These are phyloP conservation scores for Sequoiadendron giganteum DNA, from an alignment of 75 land plant genomes.

Conservation along the genomic window DNA sequence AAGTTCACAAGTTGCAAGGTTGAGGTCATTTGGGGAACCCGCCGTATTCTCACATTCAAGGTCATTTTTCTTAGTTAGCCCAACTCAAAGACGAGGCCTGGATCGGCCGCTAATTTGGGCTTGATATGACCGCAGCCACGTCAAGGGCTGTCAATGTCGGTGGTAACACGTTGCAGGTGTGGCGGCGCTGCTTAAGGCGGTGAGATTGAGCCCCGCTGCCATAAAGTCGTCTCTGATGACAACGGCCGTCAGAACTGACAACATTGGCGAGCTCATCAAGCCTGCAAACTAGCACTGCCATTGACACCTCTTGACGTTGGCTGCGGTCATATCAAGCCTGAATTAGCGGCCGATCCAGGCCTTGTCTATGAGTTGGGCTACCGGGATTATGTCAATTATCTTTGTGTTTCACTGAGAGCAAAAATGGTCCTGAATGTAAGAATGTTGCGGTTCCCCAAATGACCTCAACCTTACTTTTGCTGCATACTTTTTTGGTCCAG, in stretches of 20 bases:
- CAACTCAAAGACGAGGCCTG: no score
- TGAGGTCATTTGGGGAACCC: slow-evolving; percentile 59
- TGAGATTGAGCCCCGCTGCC: slow-evolving; percentile 33
- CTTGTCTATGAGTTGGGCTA: background rate
- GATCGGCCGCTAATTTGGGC: no score
- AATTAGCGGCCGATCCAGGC: background rate
- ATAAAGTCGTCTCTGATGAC: slow-evolving; percentile 51
- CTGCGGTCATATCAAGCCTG: slow-evolving; percentile 25
- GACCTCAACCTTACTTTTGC: slow-evolving; percentile 9
- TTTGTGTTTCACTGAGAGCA: slow-evolving; percentile 29
- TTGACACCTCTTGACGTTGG: slow-evolving; percentile 45
- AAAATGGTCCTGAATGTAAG: background rate
- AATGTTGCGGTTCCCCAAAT: slow-evolving; percentile 49
- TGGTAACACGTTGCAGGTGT: slow-evolving; percentile 30
- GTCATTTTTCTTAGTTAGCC: slow-evolving; percentile 19
- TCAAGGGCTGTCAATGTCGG: background rate
- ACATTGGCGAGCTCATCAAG: slow-evolving; percentile 13
- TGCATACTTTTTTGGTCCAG: background rate
- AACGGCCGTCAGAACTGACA: slow-evolving; percentile 32
- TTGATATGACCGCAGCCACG: no score
- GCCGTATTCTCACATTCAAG: slow-evolving; percentile 15
- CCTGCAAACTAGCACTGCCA: slow-evolving; percentile 10
- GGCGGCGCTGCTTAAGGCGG: slow-evolving; percentile 35
- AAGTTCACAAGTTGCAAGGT: background rate
- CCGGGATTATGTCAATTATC: slow-evolving; percentile 28